Base-by-base conservation (phyloP, 192 early-diverging fungal genomes). In the Entomortierella beljakovae region DNA sequence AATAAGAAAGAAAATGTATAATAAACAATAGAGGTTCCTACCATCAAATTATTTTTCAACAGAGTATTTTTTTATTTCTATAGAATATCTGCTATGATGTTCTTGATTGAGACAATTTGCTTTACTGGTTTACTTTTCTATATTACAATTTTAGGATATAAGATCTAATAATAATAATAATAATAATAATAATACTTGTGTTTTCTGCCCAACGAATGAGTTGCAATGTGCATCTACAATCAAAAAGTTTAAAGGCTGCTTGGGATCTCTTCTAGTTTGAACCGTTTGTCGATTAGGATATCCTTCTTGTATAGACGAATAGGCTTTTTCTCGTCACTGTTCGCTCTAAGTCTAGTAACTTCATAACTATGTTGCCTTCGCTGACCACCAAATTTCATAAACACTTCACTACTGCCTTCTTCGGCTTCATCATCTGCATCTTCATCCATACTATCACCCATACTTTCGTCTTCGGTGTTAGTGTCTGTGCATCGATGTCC, bases 261-360 rank as follows among this genome's bases (percentile, higher is more conserved):
- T 18, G 74, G 74, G 15, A 77, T 77, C 43, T 77, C 61, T 43
- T 77, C 74, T 0, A 77, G 55, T 5, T 40, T 26, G 35, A 77
- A 77, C 6, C 52, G 65, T 26, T 75, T 75, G 38, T 75, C 57
- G 31, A 68, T 75, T 64, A 75, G 54, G 1, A 61, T 16, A 18
- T 75, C 72, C 10, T 62, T 77, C 22, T 61, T 67, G 34, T 35
- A 25, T 29, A 74, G 15, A 22, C 59, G 57, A 11, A 62, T 48
- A 0, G 72, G 64, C 26, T 61, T 50, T 23, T n/a, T 33, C 31
- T 40, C 50, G 20, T 28, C 35, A 18, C 23, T 20, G 28, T 57
- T 55, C 0, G 31, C 2, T 22, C 31, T 57, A 16, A 31, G 63
- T 23, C 54, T 29, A 15, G 2, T 9, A 13, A 40, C 37, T 40